Base-by-base conservation (phyloP, 768 basidiomycete species). In the Leccinum incarnatum region DNA sequence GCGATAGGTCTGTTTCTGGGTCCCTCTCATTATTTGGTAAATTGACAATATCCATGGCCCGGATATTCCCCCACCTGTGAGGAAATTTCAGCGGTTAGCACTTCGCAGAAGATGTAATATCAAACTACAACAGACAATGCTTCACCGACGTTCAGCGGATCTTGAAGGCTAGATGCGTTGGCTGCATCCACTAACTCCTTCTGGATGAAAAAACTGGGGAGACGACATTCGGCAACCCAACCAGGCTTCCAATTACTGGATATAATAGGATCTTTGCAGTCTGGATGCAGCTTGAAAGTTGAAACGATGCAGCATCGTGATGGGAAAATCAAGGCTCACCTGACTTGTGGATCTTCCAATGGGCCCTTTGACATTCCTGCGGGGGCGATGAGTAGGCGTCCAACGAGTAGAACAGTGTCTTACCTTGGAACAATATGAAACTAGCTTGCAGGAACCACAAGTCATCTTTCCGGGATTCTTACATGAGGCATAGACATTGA, bases 341-440 rank as follows among this genome's bases (percentile, higher is more conserved):
- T 55, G 19, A 52, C 54, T 79, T 79, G 55, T 81, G 79, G 2
- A 25, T 42, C 2, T 48, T 56, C 79, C 79, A 80, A 55, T 80
- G 79, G n/a, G 40, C 61, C 19, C 42, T 66, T 63, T 81, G 80
- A 57, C 80, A 81, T 45, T 72, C 74, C 77, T 79, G 51, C 12
- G n/a, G 10, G 7, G 5, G 17, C 5, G 7, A 8, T 49, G 7
- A 34, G 8, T 40, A 12, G 54, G n/a, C 25, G 12, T 30, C 19
- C 2, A n/a, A n/a, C 15, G 11, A 23, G 14, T 23, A 23, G 34
- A 30, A 57, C 2, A 23, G 5, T 19, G 2, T 6, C 49, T 42
- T 48, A 64, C 69, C 58, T 68, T 75, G 10, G 79, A 81, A 62
- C 80, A 81, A 59, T 81, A 81, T 19, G 74, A 75, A 2, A 79